Conservation (phyloP, 192 early-diverging fungal species). For the Backusella mclennaniae region DNA sequence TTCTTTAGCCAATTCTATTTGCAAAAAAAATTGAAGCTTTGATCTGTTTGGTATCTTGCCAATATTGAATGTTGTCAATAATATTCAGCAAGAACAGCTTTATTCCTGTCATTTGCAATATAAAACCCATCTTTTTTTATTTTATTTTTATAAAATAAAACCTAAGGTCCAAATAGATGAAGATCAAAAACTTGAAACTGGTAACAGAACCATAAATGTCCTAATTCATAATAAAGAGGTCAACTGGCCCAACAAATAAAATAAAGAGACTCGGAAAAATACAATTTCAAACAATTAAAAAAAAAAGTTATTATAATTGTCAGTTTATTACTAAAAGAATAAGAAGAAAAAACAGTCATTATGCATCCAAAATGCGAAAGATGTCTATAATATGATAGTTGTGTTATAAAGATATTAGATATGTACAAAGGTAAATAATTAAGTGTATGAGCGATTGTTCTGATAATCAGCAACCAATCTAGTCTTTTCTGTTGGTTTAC, state of each 20-base stretch:
- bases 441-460: neutral
- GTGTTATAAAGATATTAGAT: neutral
- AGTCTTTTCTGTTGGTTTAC: constrained; percentile 2
- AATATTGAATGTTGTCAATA: no score
- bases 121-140: no score
- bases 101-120: no score
- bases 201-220: neutral
- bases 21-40: no score
- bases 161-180: no score
- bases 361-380: neutral
- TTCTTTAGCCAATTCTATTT: no score
- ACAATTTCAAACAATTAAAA: neutral
- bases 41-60: no score
- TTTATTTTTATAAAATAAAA: no score
- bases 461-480: neutral
- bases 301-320: neutral
- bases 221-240: neutral
- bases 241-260: neutral
- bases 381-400: neutral
- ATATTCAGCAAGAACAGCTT: no score
- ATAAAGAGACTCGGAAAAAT: constrained; percentile 1
- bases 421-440: neutral
- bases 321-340: neutral
- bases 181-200: no score
- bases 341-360: neutral